Conservation (phyloP, 306 rosid genomes). For the Gynostemma pentaphyllum region DNA sequence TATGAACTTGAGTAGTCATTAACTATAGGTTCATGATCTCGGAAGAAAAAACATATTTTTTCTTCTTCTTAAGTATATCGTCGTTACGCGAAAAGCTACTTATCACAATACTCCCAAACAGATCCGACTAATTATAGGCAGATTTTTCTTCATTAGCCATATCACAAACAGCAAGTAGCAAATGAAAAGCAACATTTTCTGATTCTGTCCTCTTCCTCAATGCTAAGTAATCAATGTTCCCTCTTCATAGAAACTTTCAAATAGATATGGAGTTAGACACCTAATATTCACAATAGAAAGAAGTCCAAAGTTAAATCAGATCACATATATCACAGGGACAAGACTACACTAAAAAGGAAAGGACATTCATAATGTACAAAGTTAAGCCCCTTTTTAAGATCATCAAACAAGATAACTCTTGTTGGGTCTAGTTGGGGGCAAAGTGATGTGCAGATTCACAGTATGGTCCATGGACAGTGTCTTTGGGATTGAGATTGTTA, state of each 20-base stretch:
- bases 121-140: background rate
- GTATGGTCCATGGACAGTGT: background rate
- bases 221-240: background rate
- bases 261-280: background rate
- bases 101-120: no score
- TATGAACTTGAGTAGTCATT: no score
- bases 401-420: conserved; percentile 1
- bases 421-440: conserved; percentile 7
- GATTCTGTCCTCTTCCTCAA: background rate
- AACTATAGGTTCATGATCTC: no score
- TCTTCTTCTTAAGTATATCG: no score
- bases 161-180: background rate
- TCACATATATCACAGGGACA: background rate
- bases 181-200: background rate
- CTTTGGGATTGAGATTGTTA: conserved; percentile 2
- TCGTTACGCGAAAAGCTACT: no score
- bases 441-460: conserved; percentile 7
- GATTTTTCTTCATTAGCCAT: background rate
- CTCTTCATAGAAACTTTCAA: background rate
- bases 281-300: conserved; percentile 4
- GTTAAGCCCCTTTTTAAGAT: background rate
- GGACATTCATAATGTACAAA: conserved; percentile 14
- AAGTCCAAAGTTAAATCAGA: background rate
- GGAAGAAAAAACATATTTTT: no score
- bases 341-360: conserved; percentile 4